These are phyloP conservation scores for Diplodia mutila DNA, from an alignment of 2,329 filamentous ascomycete genomes.

Conservation along the genomic window DNA sequence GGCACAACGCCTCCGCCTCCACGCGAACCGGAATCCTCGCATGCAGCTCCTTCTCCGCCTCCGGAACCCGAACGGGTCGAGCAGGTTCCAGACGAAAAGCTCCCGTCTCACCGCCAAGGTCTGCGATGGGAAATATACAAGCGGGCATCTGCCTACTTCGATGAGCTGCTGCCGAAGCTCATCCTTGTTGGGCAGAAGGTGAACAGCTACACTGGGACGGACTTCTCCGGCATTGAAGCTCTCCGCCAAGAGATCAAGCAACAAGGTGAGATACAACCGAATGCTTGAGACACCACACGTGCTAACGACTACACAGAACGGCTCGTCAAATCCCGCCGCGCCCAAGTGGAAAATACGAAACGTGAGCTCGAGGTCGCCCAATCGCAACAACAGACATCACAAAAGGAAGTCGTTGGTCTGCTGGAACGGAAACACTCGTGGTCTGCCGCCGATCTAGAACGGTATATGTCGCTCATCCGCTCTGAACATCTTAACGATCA, in stretches of 20 bases:
- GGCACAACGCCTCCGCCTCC: background rate
- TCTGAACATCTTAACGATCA: conserved; percentile 93
- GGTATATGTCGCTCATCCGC: conserved; percentile 90
- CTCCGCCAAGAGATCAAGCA: conserved; percentile 77
- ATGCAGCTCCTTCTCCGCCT: background rate
- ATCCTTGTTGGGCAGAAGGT: conserved; percentile 84
- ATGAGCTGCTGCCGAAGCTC: conserved; percentile 82
- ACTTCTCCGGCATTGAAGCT: conserved; percentile 84
- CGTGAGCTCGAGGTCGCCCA: conserved; percentile 81
- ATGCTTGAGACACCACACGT: background rate
- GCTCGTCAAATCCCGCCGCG: conserved; percentile 62
- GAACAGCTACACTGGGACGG: conserved; percentile 86
- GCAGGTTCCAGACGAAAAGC: conserved; percentile 44
- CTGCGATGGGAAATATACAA: conserved; percentile 62
- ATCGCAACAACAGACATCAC: conserved; percentile 79
- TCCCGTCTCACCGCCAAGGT: conserved; percentile 58
- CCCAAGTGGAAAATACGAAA: conserved; percentile 71
- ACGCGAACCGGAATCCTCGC: background rate
- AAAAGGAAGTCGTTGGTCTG: conserved; percentile 93
- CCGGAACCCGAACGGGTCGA: conserved; percentile 32
- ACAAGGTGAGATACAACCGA: conserved; percentile 54
- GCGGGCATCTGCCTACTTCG: conserved; percentile 76
- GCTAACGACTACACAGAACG: conserved; percentile 48
- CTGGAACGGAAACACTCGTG: conserved; percentile 93
- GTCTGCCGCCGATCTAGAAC: conserved; percentile 83